Conservation (phyloP, 2,329 filamentous ascomycete species). For the Penicillium sp. region DNA sequence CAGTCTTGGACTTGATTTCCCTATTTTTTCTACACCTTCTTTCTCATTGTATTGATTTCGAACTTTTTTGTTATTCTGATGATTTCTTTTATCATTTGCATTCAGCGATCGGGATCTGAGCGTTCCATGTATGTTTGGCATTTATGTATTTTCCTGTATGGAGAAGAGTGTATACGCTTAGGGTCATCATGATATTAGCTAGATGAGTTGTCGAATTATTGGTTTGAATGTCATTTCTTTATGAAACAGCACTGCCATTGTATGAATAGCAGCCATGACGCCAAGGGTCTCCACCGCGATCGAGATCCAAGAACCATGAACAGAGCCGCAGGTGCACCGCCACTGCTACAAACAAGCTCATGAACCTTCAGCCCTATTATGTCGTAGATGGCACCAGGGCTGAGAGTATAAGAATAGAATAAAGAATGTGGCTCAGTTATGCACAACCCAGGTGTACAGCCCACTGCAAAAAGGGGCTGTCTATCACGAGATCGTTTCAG, state of each 20-base stretch:
- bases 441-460: not conserved
- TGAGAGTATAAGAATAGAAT: conserved; percentile 2
- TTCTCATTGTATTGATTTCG: not conserved
- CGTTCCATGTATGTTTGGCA: conserved; percentile 1
- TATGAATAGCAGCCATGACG: not conserved
- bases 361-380: conserved; percentile 5
- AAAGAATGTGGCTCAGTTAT: not conserved
- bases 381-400: not conserved
- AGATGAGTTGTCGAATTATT: not conserved
- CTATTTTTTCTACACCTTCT: not conserved
- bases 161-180: not conserved
- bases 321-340: not conserved
- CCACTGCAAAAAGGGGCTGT: not conserved
- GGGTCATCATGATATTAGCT: not conserved
- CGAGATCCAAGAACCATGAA: not conserved
- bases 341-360: conserved; percentile 4
- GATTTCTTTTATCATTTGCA: not conserved
- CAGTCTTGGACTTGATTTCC: not conserved
- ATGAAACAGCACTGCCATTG: not conserved
- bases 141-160: conserved; percentile 1
- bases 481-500: not conserved
- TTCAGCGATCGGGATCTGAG: not conserved
- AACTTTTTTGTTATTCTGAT: not conserved
- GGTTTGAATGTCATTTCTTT: not conserved
- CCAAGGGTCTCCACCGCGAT: not conserved